Evolutionary conservation across 2,329 filamentous ascomycete species (phyloP).

Genomic region (Aureobasidium sp.): DNA sequence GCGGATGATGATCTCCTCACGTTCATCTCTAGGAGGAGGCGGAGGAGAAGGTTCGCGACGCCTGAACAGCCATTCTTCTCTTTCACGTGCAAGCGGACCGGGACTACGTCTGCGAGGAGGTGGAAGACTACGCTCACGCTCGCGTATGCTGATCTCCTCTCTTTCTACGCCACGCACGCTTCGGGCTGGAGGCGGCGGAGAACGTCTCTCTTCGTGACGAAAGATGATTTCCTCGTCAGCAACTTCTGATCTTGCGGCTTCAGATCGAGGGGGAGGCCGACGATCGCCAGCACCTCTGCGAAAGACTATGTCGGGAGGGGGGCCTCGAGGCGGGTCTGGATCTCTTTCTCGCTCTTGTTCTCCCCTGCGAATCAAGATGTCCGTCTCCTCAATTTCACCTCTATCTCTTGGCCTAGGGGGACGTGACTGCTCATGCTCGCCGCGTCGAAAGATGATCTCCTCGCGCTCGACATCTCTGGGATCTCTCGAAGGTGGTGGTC

Average conservation of each 20-base stretch:
- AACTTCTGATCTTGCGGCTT: constrained; percentile 18
- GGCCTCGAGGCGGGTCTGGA: constrained; percentile 7
- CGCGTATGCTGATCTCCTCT: constrained; percentile 32
- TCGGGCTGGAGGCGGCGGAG: constrained; percentile 14
- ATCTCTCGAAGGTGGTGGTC: constrained; percentile 20
- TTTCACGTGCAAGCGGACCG: constrained; percentile 30
- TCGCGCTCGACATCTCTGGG: constrained; percentile 20
- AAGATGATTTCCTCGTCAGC: constrained; percentile 19
- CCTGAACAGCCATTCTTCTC: constrained; percentile 33
- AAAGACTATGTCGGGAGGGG: constrained; percentile 29
- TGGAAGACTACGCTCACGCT: constrained; percentile 30
- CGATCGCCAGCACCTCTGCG: constrained; percentile 22
- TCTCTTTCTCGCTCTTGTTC: constrained; percentile 18
- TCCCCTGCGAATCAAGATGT: constrained; percentile 21
- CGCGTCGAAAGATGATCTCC: constrained; percentile 21
- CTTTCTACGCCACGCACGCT: constrained; percentile 20
- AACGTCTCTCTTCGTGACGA: constrained; percentile 18
- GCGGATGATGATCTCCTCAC: constrained; percentile 42
- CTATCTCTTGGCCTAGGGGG: constrained; percentile 19
- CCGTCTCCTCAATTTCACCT: constrained; percentile 17
- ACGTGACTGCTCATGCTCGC: constrained; percentile 26
- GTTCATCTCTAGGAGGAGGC: constrained; percentile 30
- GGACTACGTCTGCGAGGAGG: constrained; percentile 25
- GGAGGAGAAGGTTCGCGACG: constrained; percentile 28
- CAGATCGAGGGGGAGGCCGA: constrained; percentile 12